Evolutionary conservation across 805 yeast species (phyloP).

Genomic region (Yamadazyma scolyti): DNA sequence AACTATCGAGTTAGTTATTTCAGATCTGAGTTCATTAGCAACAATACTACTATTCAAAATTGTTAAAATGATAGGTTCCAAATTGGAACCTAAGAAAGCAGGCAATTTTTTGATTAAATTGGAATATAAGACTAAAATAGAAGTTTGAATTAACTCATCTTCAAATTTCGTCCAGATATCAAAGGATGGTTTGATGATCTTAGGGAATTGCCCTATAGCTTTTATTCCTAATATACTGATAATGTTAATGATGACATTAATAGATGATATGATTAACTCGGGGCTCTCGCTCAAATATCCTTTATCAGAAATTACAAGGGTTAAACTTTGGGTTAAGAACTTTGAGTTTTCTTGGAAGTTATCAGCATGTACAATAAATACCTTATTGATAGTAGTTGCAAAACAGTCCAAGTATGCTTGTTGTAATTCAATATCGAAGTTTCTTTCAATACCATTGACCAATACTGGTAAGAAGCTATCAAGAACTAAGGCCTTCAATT

Average conservation of each 20-base stretch:
- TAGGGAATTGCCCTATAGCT: conserved; percentile 79
- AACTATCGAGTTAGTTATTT: conserved; percentile 58
- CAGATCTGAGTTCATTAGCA: conserved; percentile 56
- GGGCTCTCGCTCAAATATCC: conserved; percentile 56
- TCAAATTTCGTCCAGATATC: conserved; percentile 48
- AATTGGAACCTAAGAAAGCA: conserved; percentile 62
- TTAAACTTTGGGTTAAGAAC: conserved; percentile 47
- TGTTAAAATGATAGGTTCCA: conserved; percentile 57
- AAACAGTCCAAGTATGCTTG: conserved; percentile 71
- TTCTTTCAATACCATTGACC: conserved; percentile 31
- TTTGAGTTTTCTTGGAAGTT: conserved; percentile 34
- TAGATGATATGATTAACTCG: conserved; percentile 69
- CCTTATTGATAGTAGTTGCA: conserved; percentile 59
- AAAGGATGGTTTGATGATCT: conserved; percentile 73
- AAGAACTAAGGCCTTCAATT: conserved; percentile 49
- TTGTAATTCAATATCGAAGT: conserved; percentile 46
- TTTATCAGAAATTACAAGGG: conserved; percentile 40
- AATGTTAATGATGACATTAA: conserved; percentile 66
- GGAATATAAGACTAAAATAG: conserved; percentile 68
- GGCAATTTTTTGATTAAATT: conserved; percentile 81
- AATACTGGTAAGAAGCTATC: conserved; percentile 48
- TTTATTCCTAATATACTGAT: conserved; percentile 80
- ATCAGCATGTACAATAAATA: conserved; percentile 38
- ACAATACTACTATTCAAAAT: conserved; percentile 57
- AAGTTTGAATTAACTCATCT: conserved; percentile 51